Evolutionary conservation across 1,284 basidiomycete species (phyloP).

Genomic region (Ceratobasidium sp.): DNA sequence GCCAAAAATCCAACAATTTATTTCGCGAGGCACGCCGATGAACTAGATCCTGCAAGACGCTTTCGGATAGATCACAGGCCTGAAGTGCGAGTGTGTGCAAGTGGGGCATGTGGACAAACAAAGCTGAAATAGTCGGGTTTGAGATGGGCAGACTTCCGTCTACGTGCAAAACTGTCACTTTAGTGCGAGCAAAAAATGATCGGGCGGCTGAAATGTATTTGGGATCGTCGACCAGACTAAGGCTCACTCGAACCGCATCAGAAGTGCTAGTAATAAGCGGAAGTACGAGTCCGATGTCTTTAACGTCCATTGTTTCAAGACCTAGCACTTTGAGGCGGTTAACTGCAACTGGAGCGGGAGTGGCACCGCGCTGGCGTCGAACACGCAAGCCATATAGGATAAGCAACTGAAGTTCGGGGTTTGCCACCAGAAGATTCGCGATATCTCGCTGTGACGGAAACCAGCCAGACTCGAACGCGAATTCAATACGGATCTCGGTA

Average conservation of each 20-base stretch:
- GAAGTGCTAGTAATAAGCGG: not conserved
- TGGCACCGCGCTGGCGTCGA: not conserved
- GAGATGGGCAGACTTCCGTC: too few relatives aligned
- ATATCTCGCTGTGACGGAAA: not conserved
- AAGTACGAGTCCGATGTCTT: not conserved
- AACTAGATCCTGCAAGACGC: not conserved
- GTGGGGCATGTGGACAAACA: not conserved
- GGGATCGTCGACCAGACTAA: not conserved
- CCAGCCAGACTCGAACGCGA: not conserved
- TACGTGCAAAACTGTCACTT: not conserved
- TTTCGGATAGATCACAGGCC: not conserved
- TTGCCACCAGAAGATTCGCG: not conserved
- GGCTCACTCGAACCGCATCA: not conserved
- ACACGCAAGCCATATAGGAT: not conserved
- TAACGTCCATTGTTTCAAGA: not conserved
- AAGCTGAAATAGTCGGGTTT: not conserved
- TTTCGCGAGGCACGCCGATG: not conserved
- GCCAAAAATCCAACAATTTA: not conserved
- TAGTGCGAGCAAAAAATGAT: not conserved
- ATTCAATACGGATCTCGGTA: not conserved
- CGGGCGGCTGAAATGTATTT: not conserved
- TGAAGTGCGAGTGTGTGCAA: not conserved
- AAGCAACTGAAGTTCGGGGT: not conserved
- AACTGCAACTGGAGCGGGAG: not conserved
- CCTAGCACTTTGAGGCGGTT: not conserved